Evolutionary conservation across 2,329 filamentous ascomycete genomes (phyloP).

Genomic region (Geosmithia flava): DNA sequence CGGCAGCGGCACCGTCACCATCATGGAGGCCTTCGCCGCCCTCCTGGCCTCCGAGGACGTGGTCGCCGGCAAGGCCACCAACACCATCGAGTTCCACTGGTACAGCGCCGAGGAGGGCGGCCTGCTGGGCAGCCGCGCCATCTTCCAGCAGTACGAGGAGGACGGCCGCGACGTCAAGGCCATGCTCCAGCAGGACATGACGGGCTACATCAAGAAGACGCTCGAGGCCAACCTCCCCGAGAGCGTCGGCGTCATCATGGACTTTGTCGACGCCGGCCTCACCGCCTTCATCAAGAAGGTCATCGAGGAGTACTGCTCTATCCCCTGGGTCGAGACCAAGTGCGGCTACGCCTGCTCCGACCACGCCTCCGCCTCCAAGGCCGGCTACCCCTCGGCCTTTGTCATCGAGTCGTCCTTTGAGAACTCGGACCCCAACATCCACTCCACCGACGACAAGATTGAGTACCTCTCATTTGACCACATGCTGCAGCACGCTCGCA

Average conservation of each 20-base stretch:
- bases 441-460: slow-evolving; percentile 57
- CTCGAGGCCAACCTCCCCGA: slow-evolving; percentile 72
- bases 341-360: slow-evolving; percentile 79
- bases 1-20: slow-evolving; percentile 85
- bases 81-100: slow-evolving; percentile 96
- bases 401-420: slow-evolving; percentile 65
- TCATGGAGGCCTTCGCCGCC: slow-evolving; percentile 78
- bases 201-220: slow-evolving; percentile 74
- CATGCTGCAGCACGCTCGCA: slow-evolving; percentile 80
- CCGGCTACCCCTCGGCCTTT: slow-evolving; percentile 63
- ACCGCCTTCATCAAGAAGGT: slow-evolving; percentile 87
- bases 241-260: slow-evolving; percentile 83
- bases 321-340: slow-evolving; percentile 77
- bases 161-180: slow-evolving; percentile 68
- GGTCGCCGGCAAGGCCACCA: slow-evolving; percentile 56
- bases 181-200: slow-evolving; percentile 99
- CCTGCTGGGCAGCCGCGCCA: slow-evolving; percentile 75
- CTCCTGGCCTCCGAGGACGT: slow-evolving; percentile 64
- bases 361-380: slow-evolving; percentile 61
- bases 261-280: slow-evolving; percentile 72
- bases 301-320: slow-evolving; percentile 50
- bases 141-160: slow-evolving; percentile 73
- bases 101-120: slow-evolving; percentile 87
- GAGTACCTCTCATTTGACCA: slow-evolving; percentile 72
- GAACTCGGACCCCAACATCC: slow-evolving; percentile 54